Percentiles rank a stretch among this genome's conserved stretches.
phyloP scores from a whole-genome alignment of 257 asterid species.

The Nemophila menziesii region DNA sequence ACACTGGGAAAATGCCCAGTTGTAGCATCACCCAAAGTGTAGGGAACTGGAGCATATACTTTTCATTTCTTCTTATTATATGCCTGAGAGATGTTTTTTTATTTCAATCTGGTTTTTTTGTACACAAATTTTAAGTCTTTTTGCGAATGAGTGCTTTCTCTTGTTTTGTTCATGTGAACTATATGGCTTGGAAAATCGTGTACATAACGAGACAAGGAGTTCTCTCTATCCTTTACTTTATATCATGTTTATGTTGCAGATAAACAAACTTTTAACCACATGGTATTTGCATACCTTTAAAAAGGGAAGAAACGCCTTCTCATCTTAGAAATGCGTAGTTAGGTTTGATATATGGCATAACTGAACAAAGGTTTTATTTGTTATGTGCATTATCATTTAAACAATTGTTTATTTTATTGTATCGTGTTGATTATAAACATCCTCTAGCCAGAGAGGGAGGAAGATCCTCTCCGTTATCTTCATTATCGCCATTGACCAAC shows the following conservation, averaged over 20 bases:
- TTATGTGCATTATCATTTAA: too few species aligned
- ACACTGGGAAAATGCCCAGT: constrained; percentile 88
- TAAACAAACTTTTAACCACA: neutral
- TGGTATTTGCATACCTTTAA: neutral
- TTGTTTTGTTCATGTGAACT: neutral
- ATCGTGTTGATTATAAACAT: too few species aligned
- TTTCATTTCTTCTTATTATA: neutral
- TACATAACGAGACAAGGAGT: neutral
- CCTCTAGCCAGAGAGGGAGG: too few species aligned
- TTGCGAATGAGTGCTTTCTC: neutral
- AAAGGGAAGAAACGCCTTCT: neutral
- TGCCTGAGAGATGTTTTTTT: neutral
- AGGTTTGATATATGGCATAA: neutral
- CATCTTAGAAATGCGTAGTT: neutral
- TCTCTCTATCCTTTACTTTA: neutral
- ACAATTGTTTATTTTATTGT: too few species aligned
- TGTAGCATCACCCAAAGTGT: constrained; percentile 52
- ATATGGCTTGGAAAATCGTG: neutral
- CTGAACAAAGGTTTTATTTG: neutral
- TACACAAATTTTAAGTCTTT: neutral
- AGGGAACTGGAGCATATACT: constrained; percentile 2
- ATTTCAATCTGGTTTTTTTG: neutral
- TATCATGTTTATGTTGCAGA: neutral
- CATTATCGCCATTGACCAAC: too few species aligned
- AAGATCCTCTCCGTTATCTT: too few species aligned